Evolutionary conservation across 148 eudicot genomes (phyloP), one percentile per base, ranked within the genome.

Genomic region (Amaranthus palmeri): DNA sequence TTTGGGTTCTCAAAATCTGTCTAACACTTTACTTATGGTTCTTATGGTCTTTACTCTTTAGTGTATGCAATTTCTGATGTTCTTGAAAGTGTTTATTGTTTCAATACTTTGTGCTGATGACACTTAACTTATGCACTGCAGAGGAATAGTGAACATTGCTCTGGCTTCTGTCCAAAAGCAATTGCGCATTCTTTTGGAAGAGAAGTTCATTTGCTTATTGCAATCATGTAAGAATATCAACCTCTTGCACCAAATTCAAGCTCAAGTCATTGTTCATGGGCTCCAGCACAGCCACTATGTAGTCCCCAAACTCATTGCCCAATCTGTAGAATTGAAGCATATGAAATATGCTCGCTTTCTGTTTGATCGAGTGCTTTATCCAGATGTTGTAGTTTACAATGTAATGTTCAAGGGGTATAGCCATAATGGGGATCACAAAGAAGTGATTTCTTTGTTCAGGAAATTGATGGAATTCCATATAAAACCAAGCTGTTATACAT

Each of bases 321-420:
- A 52, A 4, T 84, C 76, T 44, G 73, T 77, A 1, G 77, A 81
- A 10, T 47, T 75, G 47, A 80, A 74, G 76, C 78, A 64, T 58
- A 67, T 84, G 68, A 71, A 42, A 7, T 51, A 82, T 67, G 91
- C 88, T 11, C 88, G 88, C 46, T 67, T 49, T 3, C n/a, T 88
- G 84, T 86, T 88, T 57, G 96, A 91, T 67, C 74, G 73, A 82
- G 81, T 86, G 65, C 81, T 79, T 2, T 70, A 77, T 68, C 86
- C 84, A 65, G 81, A 80, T 64, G 65, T 70, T 43, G 85, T 82
- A 7, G 64, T 76, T 42, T 91, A 86, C 71, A 86, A 88, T 62
- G 78, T 87, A 5, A 81, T 91, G 86, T 76, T 86, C 51, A 88
- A 86, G 69, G 92, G 89, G 77, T 91, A 91, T 52, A 63, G 69